Percentiles rank a stretch among this genome's conserved stretches.
Conservation (phyloP, 129 eudicot genomes). For the Rutidosis leptorrhynchoides region DNA sequence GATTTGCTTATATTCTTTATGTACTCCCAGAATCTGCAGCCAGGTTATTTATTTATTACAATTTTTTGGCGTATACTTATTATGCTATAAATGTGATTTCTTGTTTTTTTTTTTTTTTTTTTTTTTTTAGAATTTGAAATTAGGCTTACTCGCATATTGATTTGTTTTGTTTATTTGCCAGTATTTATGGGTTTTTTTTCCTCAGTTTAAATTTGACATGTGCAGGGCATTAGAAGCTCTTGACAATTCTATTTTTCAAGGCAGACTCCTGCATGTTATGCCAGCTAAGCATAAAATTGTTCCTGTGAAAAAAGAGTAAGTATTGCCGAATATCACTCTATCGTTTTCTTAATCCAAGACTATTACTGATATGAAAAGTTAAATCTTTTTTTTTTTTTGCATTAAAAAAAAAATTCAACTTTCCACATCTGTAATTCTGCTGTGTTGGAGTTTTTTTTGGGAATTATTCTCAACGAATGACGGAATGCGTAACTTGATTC, state of each 20-base stretch:
- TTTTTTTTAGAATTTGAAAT: background rate
- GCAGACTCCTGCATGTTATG: constrained; percentile 83
- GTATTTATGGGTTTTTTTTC: constrained; percentile 2
- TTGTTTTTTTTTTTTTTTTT: background rate
- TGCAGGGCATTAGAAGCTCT: constrained; percentile 84
- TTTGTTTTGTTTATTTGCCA: background rate
- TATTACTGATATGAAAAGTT: too few species aligned
- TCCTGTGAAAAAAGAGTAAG: constrained; percentile 61
- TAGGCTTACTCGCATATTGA: background rate
- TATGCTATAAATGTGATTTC: background rate
- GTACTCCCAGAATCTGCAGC: constrained; percentile 84
- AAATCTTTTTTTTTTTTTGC: too few species aligned
- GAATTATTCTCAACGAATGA: background rate
- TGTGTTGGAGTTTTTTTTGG: background rate
- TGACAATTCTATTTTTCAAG: constrained; percentile 86
- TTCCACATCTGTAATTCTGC: background rate
- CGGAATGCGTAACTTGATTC: constrained; percentile 1
- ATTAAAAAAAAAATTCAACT: too few species aligned
- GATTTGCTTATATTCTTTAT: constrained; percentile 70
- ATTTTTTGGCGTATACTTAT: background rate
- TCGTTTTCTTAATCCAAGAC: background rate
- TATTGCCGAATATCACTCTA: background rate
- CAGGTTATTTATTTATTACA: constrained; percentile 41
- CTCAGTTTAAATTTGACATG: background rate
- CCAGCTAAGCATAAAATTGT: constrained; percentile 66